Conservation (phyloP, 2,329 filamentous ascomycete species). For the Esteya vermicola region DNA sequence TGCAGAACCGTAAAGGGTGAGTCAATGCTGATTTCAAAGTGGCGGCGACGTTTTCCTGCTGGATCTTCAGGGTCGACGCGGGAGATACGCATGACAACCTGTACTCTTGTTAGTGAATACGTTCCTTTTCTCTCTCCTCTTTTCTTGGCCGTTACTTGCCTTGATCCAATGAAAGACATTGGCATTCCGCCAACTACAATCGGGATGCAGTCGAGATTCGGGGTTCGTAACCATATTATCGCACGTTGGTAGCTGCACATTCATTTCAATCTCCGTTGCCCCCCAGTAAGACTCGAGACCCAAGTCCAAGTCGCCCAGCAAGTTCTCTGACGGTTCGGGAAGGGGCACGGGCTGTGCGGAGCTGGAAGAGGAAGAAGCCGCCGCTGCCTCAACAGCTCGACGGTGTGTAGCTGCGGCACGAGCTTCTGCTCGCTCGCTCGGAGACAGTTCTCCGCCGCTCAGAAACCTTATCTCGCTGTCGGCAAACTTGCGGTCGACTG, state of each 20-base stretch:
- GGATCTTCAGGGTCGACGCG: conserved; percentile 68
- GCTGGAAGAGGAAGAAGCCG: too few species aligned
- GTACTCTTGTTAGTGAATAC: conserved; percentile 12
- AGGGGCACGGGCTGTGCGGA: conserved; percentile 25
- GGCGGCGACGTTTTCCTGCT: conserved; percentile 55
- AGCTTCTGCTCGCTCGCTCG: conserved; percentile 31
- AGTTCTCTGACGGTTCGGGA: conserved; percentile 47
- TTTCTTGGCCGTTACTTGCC: too few species aligned
- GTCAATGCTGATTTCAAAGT: conserved; percentile 94
- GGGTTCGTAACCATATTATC: conserved; percentile 68
- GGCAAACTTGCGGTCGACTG: conserved; percentile 57
- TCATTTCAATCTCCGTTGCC: conserved; percentile 89
- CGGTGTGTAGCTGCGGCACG: conserved; percentile 30
- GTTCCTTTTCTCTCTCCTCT: too few species aligned
- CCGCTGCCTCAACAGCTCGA: conserved; percentile 39
- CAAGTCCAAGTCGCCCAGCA: conserved; percentile 66
- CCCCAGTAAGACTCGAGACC: conserved; percentile 61
- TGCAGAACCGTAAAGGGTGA: conserved; percentile 89
- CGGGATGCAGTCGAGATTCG: conserved; percentile 57
- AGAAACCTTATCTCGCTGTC: conserved; percentile 64
- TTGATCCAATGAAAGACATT: conserved; percentile 96
- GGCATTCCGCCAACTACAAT: conserved; percentile 87
- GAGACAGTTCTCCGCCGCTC: conserved; percentile 62
- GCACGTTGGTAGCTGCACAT: conserved; percentile 81
- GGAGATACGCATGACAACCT: conserved; percentile 89